Conservation (phyloP, 768 basidiomycete genomes). For the Mycena belliarum region DNA sequence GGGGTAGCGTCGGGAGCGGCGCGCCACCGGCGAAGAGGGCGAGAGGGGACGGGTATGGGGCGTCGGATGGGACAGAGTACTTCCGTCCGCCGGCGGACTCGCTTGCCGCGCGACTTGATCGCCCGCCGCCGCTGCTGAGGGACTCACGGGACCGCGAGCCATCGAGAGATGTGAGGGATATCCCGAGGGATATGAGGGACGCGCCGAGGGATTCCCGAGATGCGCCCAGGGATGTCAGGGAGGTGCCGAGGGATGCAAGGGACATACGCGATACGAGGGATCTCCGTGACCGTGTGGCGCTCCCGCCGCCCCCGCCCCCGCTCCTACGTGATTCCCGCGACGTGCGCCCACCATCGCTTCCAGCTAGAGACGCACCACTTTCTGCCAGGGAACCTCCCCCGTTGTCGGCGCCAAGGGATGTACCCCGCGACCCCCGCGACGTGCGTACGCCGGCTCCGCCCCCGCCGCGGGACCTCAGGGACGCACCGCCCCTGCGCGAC, state of each 20-base stretch:
- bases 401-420: no score
- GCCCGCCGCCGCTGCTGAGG: background rate
- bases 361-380: background rate
- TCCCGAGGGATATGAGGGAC: background rate
- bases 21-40: constrained; percentile 16
- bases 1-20: constrained; percentile 1
- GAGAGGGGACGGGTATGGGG: constrained; percentile 13
- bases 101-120: constrained; percentile 1
- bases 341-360: background rate
- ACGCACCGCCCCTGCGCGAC: constrained; percentile 9
- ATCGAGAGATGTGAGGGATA: background rate
- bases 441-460: constrained; percentile 8
- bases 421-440: background rate
- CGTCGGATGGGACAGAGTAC: background rate
- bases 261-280: background rate
- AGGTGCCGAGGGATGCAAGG: background rate
- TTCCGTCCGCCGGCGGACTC: background rate
- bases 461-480: constrained; percentile 4
- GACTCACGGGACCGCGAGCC: background rate
- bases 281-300: background rate
- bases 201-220: background rate
- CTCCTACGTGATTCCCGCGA: constrained; percentile 7
- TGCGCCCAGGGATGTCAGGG: no score
- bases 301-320: background rate
- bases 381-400: background rate